Evolutionary conservation across 2,329 filamentous ascomycete genomes (phyloP), one percentile per base, ranked within the genome.

Genomic region (Fusarium heterosporum): DNA sequence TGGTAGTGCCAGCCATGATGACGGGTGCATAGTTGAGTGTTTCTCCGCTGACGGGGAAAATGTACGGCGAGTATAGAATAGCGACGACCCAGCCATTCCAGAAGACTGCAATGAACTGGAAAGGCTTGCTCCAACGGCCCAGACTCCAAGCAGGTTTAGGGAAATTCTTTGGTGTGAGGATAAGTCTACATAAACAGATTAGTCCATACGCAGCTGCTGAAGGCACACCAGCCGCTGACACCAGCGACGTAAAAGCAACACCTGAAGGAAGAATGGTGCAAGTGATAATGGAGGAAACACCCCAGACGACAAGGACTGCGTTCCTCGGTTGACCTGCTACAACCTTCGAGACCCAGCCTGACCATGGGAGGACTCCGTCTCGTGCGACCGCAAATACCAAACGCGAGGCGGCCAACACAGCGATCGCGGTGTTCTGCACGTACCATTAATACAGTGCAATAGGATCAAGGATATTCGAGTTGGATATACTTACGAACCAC

Each of bases 91-190:
- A 55, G 1, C 46, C 53, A 17, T 55, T 55, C 53, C 53, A 55
- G 22, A 55, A 55, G 0, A 55, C 46, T 1, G 53, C 38, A 19
- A 55, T 55, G 2, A 55, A 1, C 4, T 55, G 53, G 6, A 55
- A 55, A 1, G 53, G 53, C 1, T 52, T 55, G 8, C 53, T 55
- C 4, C 41, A 29, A 0, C 29, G 36, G 2, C 53, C 53, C 2
- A 55, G 5, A 3, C 53, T 55, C 53, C 53, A 55, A 8, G 53
- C 53, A 16, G 53, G 53, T 6, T 55, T 55, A 14, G 53, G 53
- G 17, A 55, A 55, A 9, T 25, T 55, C 14, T 55, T 55, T 1
- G 53, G 53, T 16, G 46, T 55, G 0, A 55, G 46, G 0, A 22
- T 12, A 4, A 55, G 53, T 6, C 53, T n/a, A 0, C 13, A 36